Conservation (phyloP, 2,329 filamentous ascomycete genomes). For the Keithomyces neogunnii region DNA sequence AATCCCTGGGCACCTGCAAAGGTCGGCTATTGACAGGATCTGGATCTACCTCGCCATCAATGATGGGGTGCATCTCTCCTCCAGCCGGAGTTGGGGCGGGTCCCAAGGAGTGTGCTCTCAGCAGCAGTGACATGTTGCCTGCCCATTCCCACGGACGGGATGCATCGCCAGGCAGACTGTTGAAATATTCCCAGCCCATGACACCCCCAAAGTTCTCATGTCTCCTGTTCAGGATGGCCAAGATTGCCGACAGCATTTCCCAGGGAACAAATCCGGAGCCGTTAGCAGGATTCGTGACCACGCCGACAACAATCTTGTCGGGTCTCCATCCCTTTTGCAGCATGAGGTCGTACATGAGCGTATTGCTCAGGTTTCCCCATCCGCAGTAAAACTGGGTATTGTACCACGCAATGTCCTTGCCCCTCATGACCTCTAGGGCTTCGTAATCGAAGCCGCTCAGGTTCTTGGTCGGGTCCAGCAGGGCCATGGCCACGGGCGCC, state of each 20-base stretch:
- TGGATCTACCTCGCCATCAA: conserved; percentile 12
- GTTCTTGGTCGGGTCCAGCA: conserved; percentile 46
- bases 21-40: conserved; percentile 10
- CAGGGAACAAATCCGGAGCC: conserved; percentile 47
- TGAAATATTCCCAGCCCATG: conserved; percentile 96
- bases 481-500: conserved; percentile 71
- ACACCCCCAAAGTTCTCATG: conserved; percentile 74
- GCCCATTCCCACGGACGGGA: conserved; percentile 72
- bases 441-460: conserved; percentile 79
- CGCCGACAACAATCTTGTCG: conserved; percentile 66
- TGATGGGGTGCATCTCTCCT: not conserved
- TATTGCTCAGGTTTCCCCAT: conserved; percentile 54
- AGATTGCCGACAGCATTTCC: conserved; percentile 36
- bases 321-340: conserved; percentile 60
- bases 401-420: conserved; percentile 69
- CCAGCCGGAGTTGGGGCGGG: not conserved
- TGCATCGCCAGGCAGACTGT: conserved; percentile 58
- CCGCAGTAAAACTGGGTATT: conserved; percentile 92
- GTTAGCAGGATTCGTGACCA: conserved; percentile 71
- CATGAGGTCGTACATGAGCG: conserved; percentile 41
- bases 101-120: conserved; percentile 22
- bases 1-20: conserved; percentile 12
- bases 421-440: conserved; percentile 59
- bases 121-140: conserved; percentile 47
- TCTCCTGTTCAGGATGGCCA: conserved; percentile 31